These are phyloP conservation scores for Lachnum nothofagi DNA, from an alignment of 2,329 filamentous ascomycete species.

Conservation along the genomic window DNA sequence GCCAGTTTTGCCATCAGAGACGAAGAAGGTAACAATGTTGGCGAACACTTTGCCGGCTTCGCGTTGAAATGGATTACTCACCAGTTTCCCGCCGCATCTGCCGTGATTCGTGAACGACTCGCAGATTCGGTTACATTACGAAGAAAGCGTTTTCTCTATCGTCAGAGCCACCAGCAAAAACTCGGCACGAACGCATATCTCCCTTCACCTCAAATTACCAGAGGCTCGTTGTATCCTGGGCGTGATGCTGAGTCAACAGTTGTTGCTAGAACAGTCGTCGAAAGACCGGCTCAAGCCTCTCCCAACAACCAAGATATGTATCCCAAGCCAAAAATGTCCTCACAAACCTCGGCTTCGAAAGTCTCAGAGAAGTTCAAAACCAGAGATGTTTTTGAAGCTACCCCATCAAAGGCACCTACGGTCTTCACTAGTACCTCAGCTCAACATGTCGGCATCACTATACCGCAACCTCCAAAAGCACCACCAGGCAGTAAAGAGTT, in stretches of 20 bases:
- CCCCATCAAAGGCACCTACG: neutral
- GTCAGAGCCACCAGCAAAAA: neutral
- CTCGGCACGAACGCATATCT: neutral
- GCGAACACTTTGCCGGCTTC: neutral
- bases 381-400: neutral
- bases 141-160: neutral
- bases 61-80: neutral
- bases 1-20: neutral
- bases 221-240: neutral
- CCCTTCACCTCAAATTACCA: neutral
- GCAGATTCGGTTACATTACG: neutral
- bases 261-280: too few relatives aligned
- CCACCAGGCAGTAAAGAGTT: constrained; percentile 3
- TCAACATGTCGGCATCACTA: neutral
- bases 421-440: neutral
- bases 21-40: neutral
- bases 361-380: neutral
- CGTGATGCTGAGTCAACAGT: too few relatives aligned
- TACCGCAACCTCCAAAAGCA: neutral
- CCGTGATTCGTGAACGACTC: neutral
- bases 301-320: neutral
- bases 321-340: neutral
- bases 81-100: neutral
- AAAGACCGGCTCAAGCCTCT: neutral
- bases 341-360: neutral